Base-by-base conservation (phyloP, 129 eudicot genomes). In the Pittosporum tobira region DNA sequence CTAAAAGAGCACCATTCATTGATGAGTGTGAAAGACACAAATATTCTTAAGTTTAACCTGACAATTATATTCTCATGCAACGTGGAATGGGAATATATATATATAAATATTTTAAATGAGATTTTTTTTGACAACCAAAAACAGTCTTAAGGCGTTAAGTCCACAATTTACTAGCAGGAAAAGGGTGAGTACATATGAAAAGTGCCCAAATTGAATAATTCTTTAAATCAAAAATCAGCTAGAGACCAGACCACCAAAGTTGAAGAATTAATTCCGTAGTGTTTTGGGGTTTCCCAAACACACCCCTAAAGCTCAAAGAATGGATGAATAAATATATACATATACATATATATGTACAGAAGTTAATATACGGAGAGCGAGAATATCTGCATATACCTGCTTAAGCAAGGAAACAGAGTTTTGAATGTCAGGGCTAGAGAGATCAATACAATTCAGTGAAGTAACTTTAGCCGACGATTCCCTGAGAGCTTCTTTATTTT, bases 331-430 rank as follows among this genome's bases (percentile, higher is more conserved):
- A 1, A 49, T 10, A 43, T 20, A 9, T 19, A 4, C 21, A 30
- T 18, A 38, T 26, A 34, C 51, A 69, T n/a, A 69, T 13, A 46
- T 0, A 38, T 6, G 48, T 5, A 62, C 11, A 46, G 23, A 49
- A 9, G 30, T 23, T 38, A 9, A 22, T 14, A 25, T n/a, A 30
- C 9, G 18, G 34, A 62, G 29, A 58, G 63, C 26, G 16, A 61
- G 56, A 50, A 61, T 29, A 64, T 29, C 21, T 55, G 16, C 1
- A 29, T 11, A 12, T 49, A 73, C 97, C 94, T 82, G 94, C 78
- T 78, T 85, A 64, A 90, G 84, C 63, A 83, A 78, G 37, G 88
- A 75, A 53, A 85, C 97, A 57, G 97, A 79, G 63, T 59, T 45
- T n/a, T 77, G 73, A 57, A 76, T 65, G 62, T 90, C 80, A 27